Conservation (phyloP, 2,329 filamentous ascomycete genomes). For the Microdochium trichocladiopsis region DNA sequence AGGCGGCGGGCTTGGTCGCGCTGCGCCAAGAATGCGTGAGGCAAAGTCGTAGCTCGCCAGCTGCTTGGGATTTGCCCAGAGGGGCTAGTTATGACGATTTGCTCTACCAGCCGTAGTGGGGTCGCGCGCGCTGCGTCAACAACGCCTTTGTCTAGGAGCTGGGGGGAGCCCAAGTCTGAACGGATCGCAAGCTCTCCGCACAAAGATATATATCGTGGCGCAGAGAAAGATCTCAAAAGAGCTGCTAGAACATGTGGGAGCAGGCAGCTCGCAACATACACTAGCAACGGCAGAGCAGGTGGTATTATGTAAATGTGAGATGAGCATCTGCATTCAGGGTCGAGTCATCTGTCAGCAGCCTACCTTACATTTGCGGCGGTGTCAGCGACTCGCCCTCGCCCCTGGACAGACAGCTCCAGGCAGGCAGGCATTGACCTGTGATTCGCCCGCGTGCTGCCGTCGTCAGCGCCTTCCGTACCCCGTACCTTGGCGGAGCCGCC, state of each 20-base stretch:
- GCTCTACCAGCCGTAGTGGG: not conserved
- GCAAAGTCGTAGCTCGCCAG: not conserved
- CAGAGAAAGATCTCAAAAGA: too few relatives aligned
- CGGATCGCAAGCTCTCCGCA: too few relatives aligned
- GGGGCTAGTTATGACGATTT: not conserved
- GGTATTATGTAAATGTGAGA: not conserved
- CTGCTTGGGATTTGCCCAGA: not conserved
- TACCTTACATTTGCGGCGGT: not conserved
- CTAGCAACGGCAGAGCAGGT: not conserved
- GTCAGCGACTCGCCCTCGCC: not conserved
- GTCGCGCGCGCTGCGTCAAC: not conserved
- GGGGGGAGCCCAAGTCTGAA: not conserved
- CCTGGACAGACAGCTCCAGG: not conserved
- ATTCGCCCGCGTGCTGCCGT: not conserved
- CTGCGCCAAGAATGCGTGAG: not conserved
- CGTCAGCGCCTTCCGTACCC: not conserved
- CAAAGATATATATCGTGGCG: too few relatives aligned
- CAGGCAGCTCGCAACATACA: not conserved
- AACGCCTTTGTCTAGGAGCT: not conserved
- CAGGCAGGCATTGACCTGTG: not conserved
- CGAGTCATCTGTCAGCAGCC: not conserved
- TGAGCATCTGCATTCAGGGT: not conserved
- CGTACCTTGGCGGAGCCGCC: not conserved
- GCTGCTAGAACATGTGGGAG: too few relatives aligned
- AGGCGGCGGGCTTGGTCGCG: not conserved